Base-by-base conservation (phyloP, 139 green algal species). In the Chlamydomonas eustigma region DNA sequence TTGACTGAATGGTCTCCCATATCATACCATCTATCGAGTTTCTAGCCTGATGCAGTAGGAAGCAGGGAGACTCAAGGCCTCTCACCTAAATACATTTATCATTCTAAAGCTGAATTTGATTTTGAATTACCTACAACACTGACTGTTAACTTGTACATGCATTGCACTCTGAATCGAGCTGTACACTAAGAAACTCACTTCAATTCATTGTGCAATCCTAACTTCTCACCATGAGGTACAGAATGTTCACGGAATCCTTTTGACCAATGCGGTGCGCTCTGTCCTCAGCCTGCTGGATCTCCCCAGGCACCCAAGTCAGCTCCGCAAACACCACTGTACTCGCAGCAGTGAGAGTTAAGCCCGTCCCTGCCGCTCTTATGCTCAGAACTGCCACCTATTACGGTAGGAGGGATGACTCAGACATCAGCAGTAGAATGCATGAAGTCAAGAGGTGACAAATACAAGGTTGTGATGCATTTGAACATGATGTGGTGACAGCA, bases 1-100 rank as follows among this genome's bases (percentile, higher is more conserved):
- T 97, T 80, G 63, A 63, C 74, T 86, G 81, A 3, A 73, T 6
- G 38, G 76, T 81, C 4, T 86, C 76, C 85, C 83, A 89, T 66
- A 90, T 98, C 36, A 97, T 81, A 73, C 98, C 94, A 76, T 98
- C 94, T 18, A 96, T 87, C 50, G 87, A 94, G 73, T 84, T 72
- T 51, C 25, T 50, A 2, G 37, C 18, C 44, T 58, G 44, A 18
- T n/a, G n/a, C n/a, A n/a, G n/a, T n/a, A n/a, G n/a, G n/a, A n/a
- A n/a, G n/a, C n/a, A n/a, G n/a, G n/a, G n/a, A n/a, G n/a, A n/a
- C n/a, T n/a, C n/a, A n/a, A n/a, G n/a, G n/a, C n/a, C n/a, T n/a
- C n/a, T n/a, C n/a, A n/a, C n/a, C n/a, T n/a, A n/a, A n/a, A n/a
- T n/a, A n/a, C n/a, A n/a, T n/a, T n/a, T n/a, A n/a, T n/a, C n/a